These are phyloP conservation scores for Marasmius sp. DNA, from an alignment of 1,284 basidiomycete genomes.

Conservation along the genomic window DNA sequence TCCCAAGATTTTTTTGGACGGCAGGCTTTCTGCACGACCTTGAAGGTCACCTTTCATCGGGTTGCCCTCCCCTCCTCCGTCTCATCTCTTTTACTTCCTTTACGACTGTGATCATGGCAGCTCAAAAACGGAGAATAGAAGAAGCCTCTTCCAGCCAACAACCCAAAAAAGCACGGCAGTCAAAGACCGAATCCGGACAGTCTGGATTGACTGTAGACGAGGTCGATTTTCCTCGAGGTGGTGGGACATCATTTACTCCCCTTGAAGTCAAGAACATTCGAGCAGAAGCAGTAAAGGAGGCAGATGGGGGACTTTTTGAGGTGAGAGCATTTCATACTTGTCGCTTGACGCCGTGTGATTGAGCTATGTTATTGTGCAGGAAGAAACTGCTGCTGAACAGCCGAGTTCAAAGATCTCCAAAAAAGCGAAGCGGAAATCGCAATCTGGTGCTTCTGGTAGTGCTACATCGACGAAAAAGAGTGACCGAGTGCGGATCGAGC, in stretches of 20 bases:
- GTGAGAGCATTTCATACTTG: slow-evolving; percentile 34
- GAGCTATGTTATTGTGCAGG: slow-evolving; percentile 21
- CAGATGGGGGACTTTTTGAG: slow-evolving; percentile 76
- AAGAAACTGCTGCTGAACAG: slow-evolving; percentile 24
- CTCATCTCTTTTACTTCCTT: slow-evolving; percentile 6
- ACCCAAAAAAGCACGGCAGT: slow-evolving; percentile 52
- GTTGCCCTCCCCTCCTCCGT: neutral
- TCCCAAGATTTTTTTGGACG: neutral
- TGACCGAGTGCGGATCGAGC: slow-evolving; percentile 75
- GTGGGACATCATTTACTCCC: slow-evolving; percentile 81
- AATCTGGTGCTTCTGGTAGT: slow-evolving; percentile 31
- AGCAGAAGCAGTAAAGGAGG: slow-evolving; percentile 84
- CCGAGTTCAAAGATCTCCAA: slow-evolving; percentile 26
- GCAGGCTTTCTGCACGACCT: neutral
- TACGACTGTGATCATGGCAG: slow-evolving; percentile 35
- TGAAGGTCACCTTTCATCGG: neutral
- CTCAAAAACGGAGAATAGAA: slow-evolving; percentile 60
- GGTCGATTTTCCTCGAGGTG: slow-evolving; percentile 93
- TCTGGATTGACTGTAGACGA: slow-evolving; percentile 65
- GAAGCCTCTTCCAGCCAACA: slow-evolving; percentile 46
- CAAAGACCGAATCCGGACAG: slow-evolving; percentile 24
- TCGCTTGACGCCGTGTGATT: slow-evolving; percentile 7
- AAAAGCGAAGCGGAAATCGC: slow-evolving; percentile 54
- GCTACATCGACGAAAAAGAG: slow-evolving; percentile 36
- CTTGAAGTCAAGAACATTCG: slow-evolving; percentile 88